Evolutionary conservation across 2,329 filamentous ascomycete genomes (phyloP), one percentile per base, ranked within the genome.

Genomic region (Scedosporium apiospermum): DNA sequence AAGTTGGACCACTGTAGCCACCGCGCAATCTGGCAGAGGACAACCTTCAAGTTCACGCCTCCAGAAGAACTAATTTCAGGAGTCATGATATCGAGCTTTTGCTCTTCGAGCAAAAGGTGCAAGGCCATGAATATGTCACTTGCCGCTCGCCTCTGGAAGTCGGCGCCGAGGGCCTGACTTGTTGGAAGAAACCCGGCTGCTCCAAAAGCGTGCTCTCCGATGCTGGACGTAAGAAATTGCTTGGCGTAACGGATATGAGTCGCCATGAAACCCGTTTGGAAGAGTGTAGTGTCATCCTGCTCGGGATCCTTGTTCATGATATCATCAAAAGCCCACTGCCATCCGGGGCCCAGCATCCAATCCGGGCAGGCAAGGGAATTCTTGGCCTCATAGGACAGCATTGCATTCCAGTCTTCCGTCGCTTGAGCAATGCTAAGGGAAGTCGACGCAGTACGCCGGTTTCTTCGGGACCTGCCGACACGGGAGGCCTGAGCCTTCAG

Each of bases 71-170:
- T 66, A 46, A 76, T 75, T 60, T 81, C 78, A 0, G 78, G 75
- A 0, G 74, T 73, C 65, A 80, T 78, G 4, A 87, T 82, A 65
- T 90, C 85, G 1, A 99, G 82, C 71, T 96, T 98, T 65, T 89
- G 82, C 71, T 99, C 95, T 72, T 99, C 93, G 0, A 89, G 82
- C n/a, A 96, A 78, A 3, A 98, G 79, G 75, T 99, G 95, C 12
- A 99, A 78, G 0, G 85, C 88, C 66, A 96, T 78, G 44, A 93
- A 82, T 60, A 89, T 80, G 69, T 90, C 83, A 71, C 88, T 77
- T 41, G 89, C 80, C 62, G 86, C 75, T 69, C 80, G 87, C 63
- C 82, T 80, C 53, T 86, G 82, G 59, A 80, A 79, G 63, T 84
- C 83, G 44, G 82, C 77, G 62, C 79, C 82, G 60, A 81, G 75